A percentile compares a stretch with the other conserved stretches of the same genome.
These are phyloP conservation scores for Tolypocladium guangdongense DNA, from an alignment of 2,329 filamentous ascomycete genomes.

Conservation along the genomic window DNA sequence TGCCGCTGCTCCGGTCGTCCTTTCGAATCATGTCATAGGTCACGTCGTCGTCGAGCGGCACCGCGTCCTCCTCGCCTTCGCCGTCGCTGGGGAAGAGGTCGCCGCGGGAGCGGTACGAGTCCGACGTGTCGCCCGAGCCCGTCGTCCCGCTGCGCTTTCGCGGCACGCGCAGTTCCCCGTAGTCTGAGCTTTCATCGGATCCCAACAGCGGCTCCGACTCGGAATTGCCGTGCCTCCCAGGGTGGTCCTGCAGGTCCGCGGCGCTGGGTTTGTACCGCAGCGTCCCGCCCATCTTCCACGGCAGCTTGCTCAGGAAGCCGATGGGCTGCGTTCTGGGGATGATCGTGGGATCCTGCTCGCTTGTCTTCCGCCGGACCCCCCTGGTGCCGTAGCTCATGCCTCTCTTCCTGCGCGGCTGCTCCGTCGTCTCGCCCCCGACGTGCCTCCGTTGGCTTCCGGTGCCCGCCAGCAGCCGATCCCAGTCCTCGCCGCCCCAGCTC, in stretches of 20 bases:
- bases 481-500: conserved; percentile 70
- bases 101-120: conserved; percentile 76
- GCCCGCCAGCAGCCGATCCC: conserved; percentile 71
- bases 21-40: conserved; percentile 69
- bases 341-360: conserved; percentile 70
- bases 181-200: conserved; percentile 17
- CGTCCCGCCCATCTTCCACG: conserved; percentile 74
- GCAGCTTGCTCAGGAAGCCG: conserved; percentile 73
- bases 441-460: conserved; percentile 39
- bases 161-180: conserved; percentile 17
- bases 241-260: conserved; percentile 82
- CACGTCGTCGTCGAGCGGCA: conserved; percentile 89
- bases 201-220: conserved; percentile 63
- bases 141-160: conserved; percentile 64
- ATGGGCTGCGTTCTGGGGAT: conserved; percentile 79
- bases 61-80: conserved; percentile 80
- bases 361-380: conserved; percentile 35
- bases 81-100: conserved; percentile 85
- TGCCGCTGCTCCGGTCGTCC: conserved; percentile 58
- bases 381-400: conserved; percentile 86
- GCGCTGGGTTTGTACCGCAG: conserved; percentile 84
- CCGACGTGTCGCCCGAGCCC: conserved; percentile 69
- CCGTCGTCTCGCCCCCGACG: conserved; percentile 24
- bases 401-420: conserved; percentile 61
- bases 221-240: conserved; percentile 39